Evolutionary conservation across 2,329 filamentous ascomycete genomes (phyloP).

Genomic region (Sordariomycetes sp.): DNA sequence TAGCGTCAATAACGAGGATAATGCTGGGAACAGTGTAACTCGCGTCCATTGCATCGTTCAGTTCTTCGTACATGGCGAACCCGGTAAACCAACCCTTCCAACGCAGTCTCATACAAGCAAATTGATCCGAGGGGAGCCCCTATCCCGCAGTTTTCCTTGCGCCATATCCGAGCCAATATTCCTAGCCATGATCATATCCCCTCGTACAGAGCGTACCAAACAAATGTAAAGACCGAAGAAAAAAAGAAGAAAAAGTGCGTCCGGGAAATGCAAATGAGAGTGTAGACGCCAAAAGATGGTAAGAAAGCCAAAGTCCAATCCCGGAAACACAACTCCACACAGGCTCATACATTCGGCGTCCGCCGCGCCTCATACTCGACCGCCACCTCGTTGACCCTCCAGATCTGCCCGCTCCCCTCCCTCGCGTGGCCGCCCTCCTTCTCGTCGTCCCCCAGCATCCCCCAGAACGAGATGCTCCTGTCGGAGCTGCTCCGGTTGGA

Average conservation of each 20-base stretch:
- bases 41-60: too few relatives aligned
- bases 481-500: background rate
- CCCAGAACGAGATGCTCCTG: background rate
- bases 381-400: constrained; percentile 2
- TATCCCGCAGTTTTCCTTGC: too few relatives aligned
- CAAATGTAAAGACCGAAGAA: background rate
- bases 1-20: too few relatives aligned
- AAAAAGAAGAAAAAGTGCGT: background rate
- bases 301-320: too few relatives aligned
- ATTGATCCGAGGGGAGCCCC: too few relatives aligned
- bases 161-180: too few relatives aligned
- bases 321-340: background rate
- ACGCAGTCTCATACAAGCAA: too few relatives aligned
- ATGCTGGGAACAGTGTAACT: too few relatives aligned
- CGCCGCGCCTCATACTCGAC: background rate
- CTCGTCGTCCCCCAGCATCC: background rate
- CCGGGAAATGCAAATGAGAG: background rate
- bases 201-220: background rate
- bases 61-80: too few relatives aligned
- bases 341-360: background rate
- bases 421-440: background rate
- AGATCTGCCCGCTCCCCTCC: background rate
- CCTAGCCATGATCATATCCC: background rate
- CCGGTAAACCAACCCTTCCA: too few relatives aligned
- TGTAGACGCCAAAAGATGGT: background rate